Conservation (phyloP, 345 rosid genomes). For the Hevea brasiliensis region DNA sequence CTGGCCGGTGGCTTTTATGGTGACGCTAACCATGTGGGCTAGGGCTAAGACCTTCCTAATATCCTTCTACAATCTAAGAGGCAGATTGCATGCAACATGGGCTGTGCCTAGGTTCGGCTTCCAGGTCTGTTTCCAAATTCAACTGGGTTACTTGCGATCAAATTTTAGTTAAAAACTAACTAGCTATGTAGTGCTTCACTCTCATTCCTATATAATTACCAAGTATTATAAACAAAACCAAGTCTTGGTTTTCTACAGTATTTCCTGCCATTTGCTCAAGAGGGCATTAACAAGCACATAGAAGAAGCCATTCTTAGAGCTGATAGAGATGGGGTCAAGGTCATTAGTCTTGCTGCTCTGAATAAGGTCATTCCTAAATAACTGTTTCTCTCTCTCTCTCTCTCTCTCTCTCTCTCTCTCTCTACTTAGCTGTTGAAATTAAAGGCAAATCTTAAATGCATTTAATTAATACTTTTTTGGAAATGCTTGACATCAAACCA, state of each 20-base stretch:
- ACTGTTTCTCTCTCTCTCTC: too few species aligned
- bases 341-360: conserved; percentile 95
- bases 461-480: too few species aligned
- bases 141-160: not conserved
- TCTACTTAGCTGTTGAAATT: too few species aligned
- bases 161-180: too few species aligned
- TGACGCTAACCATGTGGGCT: conserved; percentile 69
- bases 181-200: too few species aligned
- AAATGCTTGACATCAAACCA: too few species aligned
- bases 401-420: too few species aligned
- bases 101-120: conserved; percentile 82
- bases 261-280: conserved; percentile 86
- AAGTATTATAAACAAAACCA: too few species aligned
- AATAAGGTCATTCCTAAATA: conserved; percentile 64
- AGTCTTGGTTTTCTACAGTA: conserved; percentile 61
- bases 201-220: too few species aligned
- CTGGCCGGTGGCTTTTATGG: conserved; percentile 46
- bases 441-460: too few species aligned
- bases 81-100: conserved; percentile 75
- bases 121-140: conserved; percentile 49
- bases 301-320: conserved; percentile 83
- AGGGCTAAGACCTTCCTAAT: conserved; percentile 64
- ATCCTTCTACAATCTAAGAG: conserved; percentile 65
- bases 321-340: conserved; percentile 78
- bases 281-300: conserved; percentile 78